A percentile compares a stretch with the other conserved stretches of the same genome.
Evolutionary conservation across 2,329 filamentous ascomycete genomes (phyloP).

Genomic region (Sclerotinia nivalis): DNA sequence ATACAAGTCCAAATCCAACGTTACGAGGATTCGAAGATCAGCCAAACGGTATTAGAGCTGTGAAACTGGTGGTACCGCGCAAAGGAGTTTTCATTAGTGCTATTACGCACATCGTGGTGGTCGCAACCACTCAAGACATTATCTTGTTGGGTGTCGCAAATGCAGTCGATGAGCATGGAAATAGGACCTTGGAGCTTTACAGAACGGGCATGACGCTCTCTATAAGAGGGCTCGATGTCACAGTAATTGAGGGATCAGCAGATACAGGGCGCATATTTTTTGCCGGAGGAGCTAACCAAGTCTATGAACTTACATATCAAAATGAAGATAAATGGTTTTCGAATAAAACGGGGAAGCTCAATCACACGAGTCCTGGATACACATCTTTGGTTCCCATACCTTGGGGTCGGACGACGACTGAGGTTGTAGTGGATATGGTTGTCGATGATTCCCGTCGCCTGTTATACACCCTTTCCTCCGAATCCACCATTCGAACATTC

Average conservation of each 20-base stretch:
- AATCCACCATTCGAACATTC: constrained; percentile 88
- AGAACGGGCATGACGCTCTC: constrained; percentile 83
- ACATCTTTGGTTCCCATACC: constrained; percentile 57
- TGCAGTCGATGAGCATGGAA: constrained; percentile 64
- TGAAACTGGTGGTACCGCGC: constrained; percentile 83
- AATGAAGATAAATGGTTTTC: constrained; percentile 98
- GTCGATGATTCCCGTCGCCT: constrained; percentile 87
- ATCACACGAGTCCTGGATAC: constrained; percentile 78
- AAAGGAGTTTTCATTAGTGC: constrained; percentile 81
- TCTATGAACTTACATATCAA: constrained; percentile 94
- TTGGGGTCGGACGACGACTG: constrained; percentile 54
- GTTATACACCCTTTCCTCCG: constrained; percentile 86
- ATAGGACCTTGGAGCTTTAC: constrained; percentile 75
- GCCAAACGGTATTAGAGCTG: constrained; percentile 82
- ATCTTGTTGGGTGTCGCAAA: constrained; percentile 83
- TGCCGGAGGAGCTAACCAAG: constrained; percentile 78
- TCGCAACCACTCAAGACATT: constrained; percentile 84
- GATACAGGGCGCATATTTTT: constrained; percentile 92
- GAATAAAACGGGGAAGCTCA: constrained; percentile 81
- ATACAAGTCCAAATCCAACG: constrained; percentile 87
- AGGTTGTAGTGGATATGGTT: constrained; percentile 75
- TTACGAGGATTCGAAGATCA: constrained; percentile 91
- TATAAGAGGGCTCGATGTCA: constrained; percentile 74
- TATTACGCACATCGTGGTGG: constrained; percentile 85
- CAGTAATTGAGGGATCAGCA: constrained; percentile 73